phyloP scores from a whole-genome alignment of 305 asterid species.

The Fraxinus albicans region DNA sequence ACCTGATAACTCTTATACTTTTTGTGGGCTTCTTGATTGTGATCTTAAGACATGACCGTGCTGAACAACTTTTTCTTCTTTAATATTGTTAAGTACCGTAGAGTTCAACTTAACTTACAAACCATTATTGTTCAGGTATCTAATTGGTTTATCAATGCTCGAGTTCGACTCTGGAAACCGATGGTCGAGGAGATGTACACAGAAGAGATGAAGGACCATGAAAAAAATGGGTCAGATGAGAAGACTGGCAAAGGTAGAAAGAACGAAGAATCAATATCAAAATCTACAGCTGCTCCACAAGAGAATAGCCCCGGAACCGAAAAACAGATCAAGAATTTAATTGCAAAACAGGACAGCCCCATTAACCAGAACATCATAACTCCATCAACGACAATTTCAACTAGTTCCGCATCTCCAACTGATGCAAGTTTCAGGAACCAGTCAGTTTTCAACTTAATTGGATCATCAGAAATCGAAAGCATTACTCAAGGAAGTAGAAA shows the following conservation, averaged over 20 bases:
- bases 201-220: conserved; percentile 78
- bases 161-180: conserved; percentile 93
- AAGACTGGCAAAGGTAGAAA: conserved; percentile 46
- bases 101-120: not conserved
- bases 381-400: conserved; percentile 21
- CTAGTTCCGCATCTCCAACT: conserved; percentile 36
- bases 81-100: not conserved
- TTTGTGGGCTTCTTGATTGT: not conserved
- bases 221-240: conserved; percentile 54
- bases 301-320: conserved; percentile 35
- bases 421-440: conserved; percentile 39
- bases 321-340: conserved; percentile 35
- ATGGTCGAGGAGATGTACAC: conserved; percentile 95
- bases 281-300: conserved; percentile 35
- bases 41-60: not conserved
- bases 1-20: conserved; percentile 6
- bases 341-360: conserved; percentile 33
- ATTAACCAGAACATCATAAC: conserved; percentile 25
- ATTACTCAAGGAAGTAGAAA: conserved; percentile 65
- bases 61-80: too few relatives aligned
- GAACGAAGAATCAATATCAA: conserved; percentile 55
- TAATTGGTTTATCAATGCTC: conserved; percentile 87
- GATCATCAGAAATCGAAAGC: conserved; percentile 58
- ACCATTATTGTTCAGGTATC: conserved; percentile 54
- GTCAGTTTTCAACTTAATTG: conserved; percentile 58